Percentiles rank a stretch among this genome's conserved stretches.
Conservation (phyloP, 2,329 filamentous ascomycete genomes). For the Thermomyces lanuginosus region DNA sequence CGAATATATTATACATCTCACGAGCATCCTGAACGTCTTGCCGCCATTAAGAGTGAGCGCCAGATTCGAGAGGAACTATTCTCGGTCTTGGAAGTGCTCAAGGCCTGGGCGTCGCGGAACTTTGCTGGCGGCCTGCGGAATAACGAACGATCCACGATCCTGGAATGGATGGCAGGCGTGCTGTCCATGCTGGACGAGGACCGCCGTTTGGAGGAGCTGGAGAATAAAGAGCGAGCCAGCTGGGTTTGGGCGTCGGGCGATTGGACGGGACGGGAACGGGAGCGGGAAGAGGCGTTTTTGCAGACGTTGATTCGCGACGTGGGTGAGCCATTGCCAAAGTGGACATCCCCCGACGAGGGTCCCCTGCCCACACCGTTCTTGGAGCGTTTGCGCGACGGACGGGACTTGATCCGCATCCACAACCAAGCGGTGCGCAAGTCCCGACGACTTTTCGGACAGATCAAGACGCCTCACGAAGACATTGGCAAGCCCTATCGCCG, state of each 20-base stretch:
- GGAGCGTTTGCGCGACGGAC: conserved; percentile 55
- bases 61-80: conserved; percentile 71
- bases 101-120: conserved; percentile 74
- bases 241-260: conserved; percentile 71
- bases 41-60: conserved; percentile 74
- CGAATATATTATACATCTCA: conserved; percentile 95
- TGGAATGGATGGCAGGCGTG: conserved; percentile 64
- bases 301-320: conserved; percentile 46
- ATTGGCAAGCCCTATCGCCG: conserved; percentile 86
- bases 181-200: conserved; percentile 61
- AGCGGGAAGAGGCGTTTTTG: conserved; percentile 69
- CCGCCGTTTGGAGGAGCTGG: conserved; percentile 57
- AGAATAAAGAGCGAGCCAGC: conserved; percentile 51
- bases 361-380: conserved; percentile 50
- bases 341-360: conserved; percentile 41
- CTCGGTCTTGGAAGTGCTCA: conserved; percentile 74
- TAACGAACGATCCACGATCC: conserved; percentile 61
- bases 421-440: conserved; percentile 78
- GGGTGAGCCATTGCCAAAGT: conserved; percentile 47
- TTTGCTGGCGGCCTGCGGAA: conserved; percentile 69
- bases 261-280: conserved; percentile 58
- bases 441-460: conserved; percentile 70
- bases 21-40: conserved; percentile 67
- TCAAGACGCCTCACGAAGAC: conserved; percentile 79
- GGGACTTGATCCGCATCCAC: conserved; percentile 71